Conservation (phyloP, 805 yeast species). For the Yarrowia hollandica region DNA sequence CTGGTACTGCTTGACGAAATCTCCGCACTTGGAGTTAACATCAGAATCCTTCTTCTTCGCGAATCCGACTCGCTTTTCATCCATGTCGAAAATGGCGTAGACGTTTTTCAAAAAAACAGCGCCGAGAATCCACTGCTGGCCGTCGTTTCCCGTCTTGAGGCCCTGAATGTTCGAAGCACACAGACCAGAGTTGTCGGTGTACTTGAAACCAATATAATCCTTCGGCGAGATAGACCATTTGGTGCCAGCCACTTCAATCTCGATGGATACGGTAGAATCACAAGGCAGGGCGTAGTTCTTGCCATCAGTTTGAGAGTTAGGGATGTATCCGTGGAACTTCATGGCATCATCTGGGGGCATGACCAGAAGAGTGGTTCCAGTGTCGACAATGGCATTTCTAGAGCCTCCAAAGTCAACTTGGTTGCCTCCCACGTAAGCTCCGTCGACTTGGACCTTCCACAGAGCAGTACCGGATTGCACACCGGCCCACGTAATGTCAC, state of each 20-base stretch:
- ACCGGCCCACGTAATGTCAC: slow-evolving; percentile 47
- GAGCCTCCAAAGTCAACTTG: slow-evolving; percentile 40
- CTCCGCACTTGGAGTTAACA: slow-evolving; percentile 1
- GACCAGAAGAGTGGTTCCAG: slow-evolving; percentile 65
- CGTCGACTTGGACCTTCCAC: slow-evolving; percentile 54
- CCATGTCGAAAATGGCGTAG: slow-evolving; percentile 60
- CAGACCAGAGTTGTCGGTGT: slow-evolving; percentile 48
- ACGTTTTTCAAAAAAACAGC: slow-evolving; percentile 58
- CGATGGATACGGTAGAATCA: slow-evolving; percentile 48
- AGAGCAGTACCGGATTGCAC: slow-evolving; percentile 39
- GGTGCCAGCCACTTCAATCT: slow-evolving; percentile 47
- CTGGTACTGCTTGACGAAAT: slow-evolving; percentile 16
- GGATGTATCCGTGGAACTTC: slow-evolving; percentile 54
- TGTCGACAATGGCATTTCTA: slow-evolving; percentile 53
- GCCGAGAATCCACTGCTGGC: slow-evolving; percentile 61
- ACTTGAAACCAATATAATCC: slow-evolving; percentile 53
- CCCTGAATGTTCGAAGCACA: slow-evolving; percentile 71
- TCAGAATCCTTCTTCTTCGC: slow-evolving; percentile 44
- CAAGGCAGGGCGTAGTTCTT: slow-evolving; percentile 63
- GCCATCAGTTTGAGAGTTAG: slow-evolving; percentile 55
- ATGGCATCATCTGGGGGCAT: slow-evolving; percentile 57
- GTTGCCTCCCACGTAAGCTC: slow-evolving; percentile 43
- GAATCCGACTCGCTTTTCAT: slow-evolving; percentile 52
- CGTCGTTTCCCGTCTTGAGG: slow-evolving; percentile 42
- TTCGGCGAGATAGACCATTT: slow-evolving; percentile 49